Evolutionary conservation across 2,329 filamentous ascomycete species (phyloP).

Genomic region (Epichloe baconii): DNA sequence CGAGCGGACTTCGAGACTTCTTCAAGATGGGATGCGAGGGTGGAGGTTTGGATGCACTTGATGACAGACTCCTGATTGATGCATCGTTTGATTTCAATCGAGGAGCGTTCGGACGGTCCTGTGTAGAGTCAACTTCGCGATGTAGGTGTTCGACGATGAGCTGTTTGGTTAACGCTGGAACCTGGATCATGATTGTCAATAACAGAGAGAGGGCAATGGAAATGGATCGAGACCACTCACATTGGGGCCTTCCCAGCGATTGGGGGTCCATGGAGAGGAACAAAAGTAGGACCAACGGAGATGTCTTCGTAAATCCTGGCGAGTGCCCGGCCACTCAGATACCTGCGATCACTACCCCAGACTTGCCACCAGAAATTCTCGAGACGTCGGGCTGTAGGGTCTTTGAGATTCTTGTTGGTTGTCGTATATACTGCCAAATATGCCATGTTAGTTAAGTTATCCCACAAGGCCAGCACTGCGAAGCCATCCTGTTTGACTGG

Average conservation of each 20-base stretch:
- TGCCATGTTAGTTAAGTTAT: background rate
- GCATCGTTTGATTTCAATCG: constrained; percentile 10
- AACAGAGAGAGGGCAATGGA: background rate
- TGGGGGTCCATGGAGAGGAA: constrained; percentile 41
- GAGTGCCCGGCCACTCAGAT: constrained; percentile 38
- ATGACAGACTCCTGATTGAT: constrained; percentile 20
- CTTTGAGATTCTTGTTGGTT: constrained; percentile 42
- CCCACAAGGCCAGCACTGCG: background rate
- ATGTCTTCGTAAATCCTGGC: constrained; percentile 45
- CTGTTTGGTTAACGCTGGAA: constrained; percentile 16
- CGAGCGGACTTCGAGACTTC: constrained; percentile 41
- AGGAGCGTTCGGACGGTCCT: constrained; percentile 7
- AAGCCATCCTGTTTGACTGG: background rate
- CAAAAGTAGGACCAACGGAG: constrained; percentile 42
- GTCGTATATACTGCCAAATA: constrained; percentile 41
- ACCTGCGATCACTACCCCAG: constrained; percentile 43
- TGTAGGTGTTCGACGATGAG: constrained; percentile 14
- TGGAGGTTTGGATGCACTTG: constrained; percentile 30
- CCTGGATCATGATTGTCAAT: constrained; percentile 9
- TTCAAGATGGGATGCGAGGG: constrained; percentile 46
- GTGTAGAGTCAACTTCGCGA: constrained; percentile 5
- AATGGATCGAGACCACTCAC: constrained; percentile 20
- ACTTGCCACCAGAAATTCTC: constrained; percentile 58
- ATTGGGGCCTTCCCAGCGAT: constrained; percentile 38
- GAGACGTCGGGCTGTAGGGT: constrained; percentile 48